Evolutionary conservation across 2,329 filamentous ascomycete species (phyloP).

Genomic region (Ceratocystis eucalypticola): DNA sequence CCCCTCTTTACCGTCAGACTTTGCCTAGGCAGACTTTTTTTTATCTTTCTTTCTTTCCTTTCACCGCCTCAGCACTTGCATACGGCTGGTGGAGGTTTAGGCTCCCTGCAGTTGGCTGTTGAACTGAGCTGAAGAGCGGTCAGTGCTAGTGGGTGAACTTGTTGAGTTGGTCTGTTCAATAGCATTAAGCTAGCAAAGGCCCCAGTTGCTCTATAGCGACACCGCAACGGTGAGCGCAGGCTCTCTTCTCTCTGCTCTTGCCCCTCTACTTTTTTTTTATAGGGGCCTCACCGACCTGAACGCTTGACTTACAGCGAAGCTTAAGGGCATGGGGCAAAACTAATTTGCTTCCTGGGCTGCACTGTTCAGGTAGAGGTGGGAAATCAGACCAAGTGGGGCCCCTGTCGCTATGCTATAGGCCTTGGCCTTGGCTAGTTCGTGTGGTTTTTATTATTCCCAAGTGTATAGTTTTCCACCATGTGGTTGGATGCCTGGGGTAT

Average conservation of each 20-base stretch:
- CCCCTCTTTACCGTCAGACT: no score
- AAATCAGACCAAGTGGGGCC: neutral
- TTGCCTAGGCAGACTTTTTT: neutral
- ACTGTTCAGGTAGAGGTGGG: neutral
- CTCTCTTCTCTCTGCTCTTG: neutral
- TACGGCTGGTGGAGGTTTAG: neutral
- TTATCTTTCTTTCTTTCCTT: neutral
- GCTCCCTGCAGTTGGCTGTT: neutral
- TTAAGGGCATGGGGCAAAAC: neutral
- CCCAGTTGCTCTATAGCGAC: neutral
- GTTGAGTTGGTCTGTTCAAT: neutral
- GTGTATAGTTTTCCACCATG: no score
- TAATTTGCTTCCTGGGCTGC: neutral
- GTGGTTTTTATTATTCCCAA: neutral
- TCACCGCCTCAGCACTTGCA: slow-evolving; percentile 4
- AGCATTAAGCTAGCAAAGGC: neutral
- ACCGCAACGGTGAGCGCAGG: neutral
- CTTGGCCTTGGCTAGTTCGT: no score
- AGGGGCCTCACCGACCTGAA: neutral
- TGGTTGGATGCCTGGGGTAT: neutral
- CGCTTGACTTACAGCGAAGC: no score
- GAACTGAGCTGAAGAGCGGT: neutral
- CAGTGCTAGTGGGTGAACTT: neutral
- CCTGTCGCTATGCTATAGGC: neutral
- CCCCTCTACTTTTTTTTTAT: neutral